These are phyloP conservation scores for Fraxinus xanthoxyloides DNA, from an alignment of 305 asterid genomes.

Conservation along the genomic window DNA sequence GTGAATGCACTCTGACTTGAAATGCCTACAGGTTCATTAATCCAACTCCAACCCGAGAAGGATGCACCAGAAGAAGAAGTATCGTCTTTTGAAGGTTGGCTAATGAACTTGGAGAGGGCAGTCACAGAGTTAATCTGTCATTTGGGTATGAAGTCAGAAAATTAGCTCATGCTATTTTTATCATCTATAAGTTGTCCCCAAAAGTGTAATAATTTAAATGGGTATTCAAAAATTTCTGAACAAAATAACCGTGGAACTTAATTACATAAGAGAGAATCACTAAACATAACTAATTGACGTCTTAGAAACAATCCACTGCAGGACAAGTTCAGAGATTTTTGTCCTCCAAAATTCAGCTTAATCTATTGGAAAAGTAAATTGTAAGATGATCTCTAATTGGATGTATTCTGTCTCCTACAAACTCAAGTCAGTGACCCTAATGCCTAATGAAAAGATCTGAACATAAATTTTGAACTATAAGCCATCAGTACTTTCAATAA, in stretches of 20 bases:
- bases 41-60: slow-evolving; percentile 73
- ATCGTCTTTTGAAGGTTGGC: slow-evolving; percentile 42
- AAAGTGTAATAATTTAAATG: background rate
- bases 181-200: background rate
- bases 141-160: slow-evolving; percentile 10
- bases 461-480: background rate
- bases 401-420: background rate
- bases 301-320: slow-evolving; percentile 1
- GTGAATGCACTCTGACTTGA: slow-evolving; percentile 60
- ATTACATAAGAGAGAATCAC: background rate
- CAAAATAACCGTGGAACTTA: background rate
- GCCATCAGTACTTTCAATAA: background rate
- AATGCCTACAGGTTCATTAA: slow-evolving; percentile 84
- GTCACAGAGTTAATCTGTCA: slow-evolving; percentile 78
- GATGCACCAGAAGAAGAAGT: slow-evolving; percentile 40
- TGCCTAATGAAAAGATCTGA: background rate
- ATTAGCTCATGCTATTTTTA: slow-evolving; percentile 19
- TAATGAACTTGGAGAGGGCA: slow-evolving; percentile 46
- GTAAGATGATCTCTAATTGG: background rate
- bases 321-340: background rate
- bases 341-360: background rate
- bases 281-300: background rate
- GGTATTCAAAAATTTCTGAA: background rate
- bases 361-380: background rate
- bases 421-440: background rate